Conservation (phyloP, 441 rosid genomes). For the Bocquillonia castaneifolia region DNA sequence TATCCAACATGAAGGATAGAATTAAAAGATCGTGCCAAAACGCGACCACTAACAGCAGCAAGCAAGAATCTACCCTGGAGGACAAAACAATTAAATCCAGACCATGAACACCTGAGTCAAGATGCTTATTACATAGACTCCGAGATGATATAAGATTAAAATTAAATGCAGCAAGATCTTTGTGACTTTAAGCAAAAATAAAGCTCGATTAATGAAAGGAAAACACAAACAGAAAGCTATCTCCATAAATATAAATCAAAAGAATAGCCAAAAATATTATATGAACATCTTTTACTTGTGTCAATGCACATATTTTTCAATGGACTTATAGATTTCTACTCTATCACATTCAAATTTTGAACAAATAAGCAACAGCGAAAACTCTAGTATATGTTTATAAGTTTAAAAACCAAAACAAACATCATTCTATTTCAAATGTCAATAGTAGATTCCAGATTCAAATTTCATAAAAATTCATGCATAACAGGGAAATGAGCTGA, state of each 20-base stretch:
- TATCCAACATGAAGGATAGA: constrained; percentile 77
- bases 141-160: constrained; percentile 3
- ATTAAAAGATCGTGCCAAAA: constrained; percentile 86
- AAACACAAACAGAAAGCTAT: too few species aligned
- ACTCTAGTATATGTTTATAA: neutral
- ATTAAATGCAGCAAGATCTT: neutral
- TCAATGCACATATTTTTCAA: neutral
- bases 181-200: neutral
- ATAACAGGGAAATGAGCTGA: neutral
- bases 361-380: neutral
- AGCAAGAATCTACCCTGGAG: constrained; percentile 95
- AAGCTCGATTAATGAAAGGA: neutral
- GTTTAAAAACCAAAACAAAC: neutral
- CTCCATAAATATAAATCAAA: too few species aligned
- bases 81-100: constrained; percentile 4
- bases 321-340: too few species aligned
- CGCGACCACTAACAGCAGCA: constrained; percentile 96
- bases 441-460: constrained; percentile 1
- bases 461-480: constrained; percentile 3
- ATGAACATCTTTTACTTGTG: neutral
- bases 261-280: neutral
- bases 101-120: constrained; percentile 11
- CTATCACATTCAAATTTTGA: too few species aligned
- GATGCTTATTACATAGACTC: constrained; percentile 8
- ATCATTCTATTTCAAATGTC: neutral